phyloP scores from a whole-genome alignment of 495 filamentous ascomycete species.

The Patellaria atrata region DNA sequence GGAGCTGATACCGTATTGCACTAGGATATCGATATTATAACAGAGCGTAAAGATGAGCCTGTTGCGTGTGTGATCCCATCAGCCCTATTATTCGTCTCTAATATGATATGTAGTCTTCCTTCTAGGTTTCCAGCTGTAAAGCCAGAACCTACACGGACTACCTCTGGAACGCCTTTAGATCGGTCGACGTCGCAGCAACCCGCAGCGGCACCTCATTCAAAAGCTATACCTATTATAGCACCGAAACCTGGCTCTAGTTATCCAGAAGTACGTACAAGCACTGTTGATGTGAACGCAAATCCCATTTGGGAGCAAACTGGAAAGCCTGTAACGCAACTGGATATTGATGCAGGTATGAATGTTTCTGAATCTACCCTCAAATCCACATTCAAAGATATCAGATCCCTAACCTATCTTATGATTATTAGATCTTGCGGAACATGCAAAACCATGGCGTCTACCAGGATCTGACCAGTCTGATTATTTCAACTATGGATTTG shows the following conservation, averaged over 20 bases:
- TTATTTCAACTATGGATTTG: slow-evolving; percentile 99
- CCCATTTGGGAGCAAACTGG: slow-evolving; percentile 36
- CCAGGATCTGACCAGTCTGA: slow-evolving; percentile 92
- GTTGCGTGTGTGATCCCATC: slow-evolving; percentile 24
- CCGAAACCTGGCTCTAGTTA: slow-evolving; percentile 41
- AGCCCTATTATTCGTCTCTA: slow-evolving; percentile 19
- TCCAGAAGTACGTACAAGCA: slow-evolving; percentile 58
- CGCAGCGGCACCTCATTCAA: slow-evolving; percentile 9
- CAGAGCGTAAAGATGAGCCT: slow-evolving; percentile 36
- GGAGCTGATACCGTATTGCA: too few relatives aligned
- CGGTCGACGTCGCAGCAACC: slow-evolving; percentile 2
- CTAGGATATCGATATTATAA: slow-evolving; percentile 94
- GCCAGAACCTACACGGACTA: slow-evolving; percentile 26
- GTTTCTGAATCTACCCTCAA: slow-evolving; percentile 5
- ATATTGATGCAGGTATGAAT: slow-evolving; percentile 53
- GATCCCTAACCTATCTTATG: slow-evolving; percentile 15
- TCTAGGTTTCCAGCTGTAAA: not conserved
- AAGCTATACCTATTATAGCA: slow-evolving; percentile 14
- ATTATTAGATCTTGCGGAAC: slow-evolving; percentile 52
- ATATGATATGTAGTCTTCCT: slow-evolving; percentile 7
- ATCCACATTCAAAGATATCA: too few relatives aligned
- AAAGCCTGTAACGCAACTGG: slow-evolving; percentile 37
- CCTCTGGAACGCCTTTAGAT: slow-evolving; percentile 13
- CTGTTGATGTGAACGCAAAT: slow-evolving; percentile 69
- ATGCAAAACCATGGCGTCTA: slow-evolving; percentile 88